Evolutionary conservation across 257 asterid species (phyloP), one percentile per base, ranked within the genome.

Genomic region (Buddleja alternifolia): DNA sequence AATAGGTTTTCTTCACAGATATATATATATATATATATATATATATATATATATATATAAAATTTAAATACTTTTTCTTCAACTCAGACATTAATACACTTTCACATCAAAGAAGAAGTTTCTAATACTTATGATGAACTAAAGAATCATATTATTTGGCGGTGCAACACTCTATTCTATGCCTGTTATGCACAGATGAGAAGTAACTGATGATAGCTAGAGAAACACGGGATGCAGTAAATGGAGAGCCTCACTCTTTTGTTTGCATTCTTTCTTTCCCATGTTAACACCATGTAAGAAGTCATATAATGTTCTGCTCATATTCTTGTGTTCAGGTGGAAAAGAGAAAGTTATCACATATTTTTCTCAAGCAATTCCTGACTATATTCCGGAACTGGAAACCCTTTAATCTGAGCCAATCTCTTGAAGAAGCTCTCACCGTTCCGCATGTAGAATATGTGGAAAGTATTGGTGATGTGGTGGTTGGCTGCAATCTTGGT

Each of bases 401-500:
- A 63, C 99, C 99, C 8, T 63, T 77, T 70, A 80, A 84, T 81
- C 65, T 75, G 48, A 86, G 77, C 55, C 78, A 74, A 73, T 74
- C 75, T 77, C 78, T 85, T 17, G 85, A 80, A 77, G 90, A 78
- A 71, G 70, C 71, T 73, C 64, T 63, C 40, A n/a, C 66, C 42
- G 44, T 64, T 62, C 66, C 73, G 52, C 70, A 84, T 42, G 52
- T 50, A 60, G 83, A 69, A 62, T 63, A 77, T 60, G 71, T 76
- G 4, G 84, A 75, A 73, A 73, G 66, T 71, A 60, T 71, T 73
- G 78, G 78, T 42, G 83, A 85, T 70, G 86, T 76, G 72, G 91
- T 88, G 81, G 81, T 84, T 73, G 99, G 97, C 75, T 93, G 99
- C 80, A 75, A 81, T 73, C 77, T 83, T 78, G 97, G 99, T 51